Evolutionary conservation across 2,329 filamentous ascomycete genomes (phyloP).

Genomic region (Aspergillus melleus): DNA sequence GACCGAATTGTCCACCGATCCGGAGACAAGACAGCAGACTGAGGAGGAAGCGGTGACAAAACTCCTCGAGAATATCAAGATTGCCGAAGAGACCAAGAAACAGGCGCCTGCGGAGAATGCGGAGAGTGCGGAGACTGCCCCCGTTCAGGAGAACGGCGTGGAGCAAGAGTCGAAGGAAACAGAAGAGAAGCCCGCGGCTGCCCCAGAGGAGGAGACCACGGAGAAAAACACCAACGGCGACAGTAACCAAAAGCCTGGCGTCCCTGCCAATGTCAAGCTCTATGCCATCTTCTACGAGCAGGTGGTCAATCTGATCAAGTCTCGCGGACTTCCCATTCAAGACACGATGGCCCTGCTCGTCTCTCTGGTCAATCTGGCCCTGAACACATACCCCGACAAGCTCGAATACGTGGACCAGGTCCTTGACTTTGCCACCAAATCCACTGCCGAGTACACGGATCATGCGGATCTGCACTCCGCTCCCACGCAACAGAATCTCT

Average conservation of each 20-base stretch:
- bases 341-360: slow-evolving; percentile 92
- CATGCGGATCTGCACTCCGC: slow-evolving; percentile 92
- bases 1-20: slow-evolving; percentile 67
- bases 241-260: slow-evolving; percentile 37
- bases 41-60: slow-evolving; percentile 82
- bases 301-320: slow-evolving; percentile 89
- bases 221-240: slow-evolving; percentile 37
- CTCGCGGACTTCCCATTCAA: slow-evolving; percentile 85
- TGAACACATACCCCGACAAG: slow-evolving; percentile 92
- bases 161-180: slow-evolving; percentile 34
- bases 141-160: slow-evolving; percentile 38
- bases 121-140: slow-evolving; percentile 35
- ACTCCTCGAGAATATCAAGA: slow-evolving; percentile 73
- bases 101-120: slow-evolving; percentile 36
- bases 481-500: slow-evolving; percentile 81
- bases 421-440: slow-evolving; percentile 80
- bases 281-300: slow-evolving; percentile 98
- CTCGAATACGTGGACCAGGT: slow-evolving; percentile 96
- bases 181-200: slow-evolving; percentile 23
- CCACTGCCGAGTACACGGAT: slow-evolving; percentile 85
- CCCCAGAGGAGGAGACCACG: slow-evolving; percentile 30
- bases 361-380: slow-evolving; percentile 87
- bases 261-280: slow-evolving; percentile 70
- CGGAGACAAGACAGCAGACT: slow-evolving; percentile 70
- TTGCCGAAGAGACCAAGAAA: slow-evolving; percentile 61